phyloP scores from a whole-genome alignment of 2,329 filamentous ascomycete species.

The Penicillium sp. region DNA sequence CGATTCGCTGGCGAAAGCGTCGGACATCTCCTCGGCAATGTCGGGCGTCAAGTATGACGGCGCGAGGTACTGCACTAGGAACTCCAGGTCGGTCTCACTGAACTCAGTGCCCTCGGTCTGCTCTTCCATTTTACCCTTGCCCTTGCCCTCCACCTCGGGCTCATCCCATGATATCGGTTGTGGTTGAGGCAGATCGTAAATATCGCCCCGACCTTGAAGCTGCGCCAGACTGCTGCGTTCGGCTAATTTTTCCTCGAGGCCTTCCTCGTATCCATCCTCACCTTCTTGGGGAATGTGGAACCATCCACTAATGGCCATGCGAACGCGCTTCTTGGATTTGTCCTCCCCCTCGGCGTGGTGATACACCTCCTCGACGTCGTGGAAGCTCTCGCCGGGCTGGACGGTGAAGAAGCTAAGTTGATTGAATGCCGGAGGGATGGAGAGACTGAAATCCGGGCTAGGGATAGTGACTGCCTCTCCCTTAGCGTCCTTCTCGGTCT shows the following conservation, averaged over 20 bases:
- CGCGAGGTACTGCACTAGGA: conserved; percentile 84
- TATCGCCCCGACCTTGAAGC: conserved; percentile 85
- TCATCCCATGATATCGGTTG: conserved; percentile 49
- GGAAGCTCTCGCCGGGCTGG: conserved; percentile 97
- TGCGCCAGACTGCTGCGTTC: conserved; percentile 91
- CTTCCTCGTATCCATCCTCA: conserved; percentile 86
- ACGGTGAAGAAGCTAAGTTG: conserved; percentile 98
- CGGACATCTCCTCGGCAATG: conserved; percentile 77
- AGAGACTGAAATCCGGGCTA: conserved; percentile 72
- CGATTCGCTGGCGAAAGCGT: conserved; percentile 78
- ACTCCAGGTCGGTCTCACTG: conserved; percentile 79
- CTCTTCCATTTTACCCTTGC: conserved; percentile 41
- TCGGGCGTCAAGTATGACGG: conserved; percentile 91
- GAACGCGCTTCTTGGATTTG: conserved; percentile 63
- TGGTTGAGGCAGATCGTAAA: conserved; percentile 78
- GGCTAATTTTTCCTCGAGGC: conserved; percentile 83
- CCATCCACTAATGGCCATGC: conserved; percentile 99
- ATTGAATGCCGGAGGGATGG: conserved; percentile 93
- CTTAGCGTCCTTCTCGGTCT: conserved; percentile 64
- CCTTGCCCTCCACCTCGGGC: conserved; percentile 41
- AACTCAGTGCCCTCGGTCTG: conserved; percentile 60
- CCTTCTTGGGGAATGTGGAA: conserved; percentile 96
- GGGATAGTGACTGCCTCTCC: conserved; percentile 79
- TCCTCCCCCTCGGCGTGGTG: conserved; percentile 61
- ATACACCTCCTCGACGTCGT: conserved; percentile 98